Evolutionary conservation across 768 basidiomycete genomes (phyloP).

Genomic region (Hygrocybe coccinea): DNA sequence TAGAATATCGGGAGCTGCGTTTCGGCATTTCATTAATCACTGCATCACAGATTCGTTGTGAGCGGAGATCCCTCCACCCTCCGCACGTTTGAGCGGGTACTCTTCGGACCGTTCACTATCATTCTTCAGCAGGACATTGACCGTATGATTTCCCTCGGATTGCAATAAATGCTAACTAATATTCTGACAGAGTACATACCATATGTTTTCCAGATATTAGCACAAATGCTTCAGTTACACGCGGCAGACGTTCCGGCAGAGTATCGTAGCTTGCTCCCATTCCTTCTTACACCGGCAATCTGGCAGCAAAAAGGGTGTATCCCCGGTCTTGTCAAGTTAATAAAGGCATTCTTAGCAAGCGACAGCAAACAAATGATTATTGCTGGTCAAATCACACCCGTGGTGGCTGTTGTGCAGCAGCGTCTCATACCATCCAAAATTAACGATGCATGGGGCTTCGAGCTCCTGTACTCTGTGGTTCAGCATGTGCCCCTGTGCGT

Average conservation of each 20-base stretch:
- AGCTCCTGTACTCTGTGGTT: slow-evolving; percentile 76
- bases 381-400: slow-evolving; percentile 65
- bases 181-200: slow-evolving; percentile 82
- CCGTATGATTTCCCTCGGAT: slow-evolving; percentile 45
- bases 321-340: slow-evolving; percentile 84
- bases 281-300: slow-evolving; percentile 75
- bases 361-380: slow-evolving; percentile 65
- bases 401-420: slow-evolving; percentile 88
- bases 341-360: slow-evolving; percentile 76
- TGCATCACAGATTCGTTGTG: slow-evolving; percentile 68
- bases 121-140: slow-evolving; percentile 92
- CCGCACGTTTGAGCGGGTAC: slow-evolving; percentile 66
- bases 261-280: slow-evolving; percentile 75
- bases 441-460: slow-evolving; percentile 90
- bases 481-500: slow-evolving; percentile 72
- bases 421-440: slow-evolving; percentile 80
- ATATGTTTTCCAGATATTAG: slow-evolving; percentile 93
- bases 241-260: slow-evolving; percentile 57
- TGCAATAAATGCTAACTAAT: background rate
- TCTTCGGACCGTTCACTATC: slow-evolving; percentile 83
- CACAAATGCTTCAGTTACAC: slow-evolving; percentile 91
- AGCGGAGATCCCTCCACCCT: slow-evolving; percentile 63
- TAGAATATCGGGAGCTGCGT: slow-evolving; percentile 6
- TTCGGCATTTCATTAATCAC: background rate
- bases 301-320: slow-evolving; percentile 96